Evolutionary conservation across 139 green algal species (phyloP), one percentile per base, ranked within the genome.

Genomic region (Yamagishiella unicocca): DNA sequence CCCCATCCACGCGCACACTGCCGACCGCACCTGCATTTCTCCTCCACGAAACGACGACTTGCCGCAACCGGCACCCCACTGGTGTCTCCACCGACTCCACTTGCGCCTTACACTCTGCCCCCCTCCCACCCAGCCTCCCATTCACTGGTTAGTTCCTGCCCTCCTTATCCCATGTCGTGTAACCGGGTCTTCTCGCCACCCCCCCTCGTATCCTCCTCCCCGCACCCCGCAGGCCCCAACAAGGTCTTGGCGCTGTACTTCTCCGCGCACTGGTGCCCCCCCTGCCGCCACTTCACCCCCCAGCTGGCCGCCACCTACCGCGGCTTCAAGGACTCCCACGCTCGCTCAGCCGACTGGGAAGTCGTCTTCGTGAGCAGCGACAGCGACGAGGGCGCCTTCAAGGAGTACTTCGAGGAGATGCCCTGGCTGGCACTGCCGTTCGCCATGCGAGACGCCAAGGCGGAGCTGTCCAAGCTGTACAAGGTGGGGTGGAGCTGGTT

Each of bases 241-340:
- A 88, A 88, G 71, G 38, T 83, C 2, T 19, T 88, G 1, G 83
- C 38, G 27, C 71, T 88, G 0, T 88, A 88, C 72, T 88, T 88
- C 54, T 83, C 70, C 27, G 83, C 83, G 6, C 83, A 88, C 54
- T 88, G 83, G 87, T 90, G 85, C 85, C 66, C 66, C 0, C 85
- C 85, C 46, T 90, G 85, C 85, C 85, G 77, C 22, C 2, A 9
- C 37, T 90, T 90, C 77, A 90, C 85, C 0, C 85, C 85, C 12
- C 14, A 76, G 45, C 87, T 90, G 29, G 80, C 58, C 2, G 12
- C 24, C 2, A 80, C 50, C 24, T 90, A 88, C 71, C 50, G 53
- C 4, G 27, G 31, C 33, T 86, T 90, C 78, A 87, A 90, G 78
- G 79, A 55, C 10, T 55, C 8, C 0, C 72, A 84, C 25, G 31